A percentile compares a stretch with the other conserved stretches of the same genome.
phyloP scores from a whole-genome alignment of 2,329 filamentous ascomycete genomes.

The Aspergillus eucalypticola region DNA sequence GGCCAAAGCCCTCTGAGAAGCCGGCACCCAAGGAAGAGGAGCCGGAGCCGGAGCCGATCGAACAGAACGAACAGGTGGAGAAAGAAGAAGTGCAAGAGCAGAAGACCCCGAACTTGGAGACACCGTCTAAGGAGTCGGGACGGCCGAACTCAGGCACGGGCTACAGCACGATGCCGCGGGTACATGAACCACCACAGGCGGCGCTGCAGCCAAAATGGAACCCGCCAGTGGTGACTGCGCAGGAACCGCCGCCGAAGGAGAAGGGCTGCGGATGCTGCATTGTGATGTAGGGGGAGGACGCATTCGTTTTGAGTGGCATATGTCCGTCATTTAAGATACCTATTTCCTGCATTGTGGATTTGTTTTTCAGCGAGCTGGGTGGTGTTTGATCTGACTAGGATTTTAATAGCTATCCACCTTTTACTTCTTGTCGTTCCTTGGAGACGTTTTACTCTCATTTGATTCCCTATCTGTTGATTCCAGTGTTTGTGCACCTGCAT shows the following conservation, averaged over 20 bases:
- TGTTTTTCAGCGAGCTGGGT: slow-evolving; percentile 21
- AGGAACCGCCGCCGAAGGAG: slow-evolving; percentile 52
- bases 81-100: slow-evolving; percentile 11
- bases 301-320: neutral
- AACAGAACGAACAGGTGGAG: slow-evolving; percentile 7
- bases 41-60: neutral
- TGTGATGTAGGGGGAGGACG: slow-evolving; percentile 62
- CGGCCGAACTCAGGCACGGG: slow-evolving; percentile 47
- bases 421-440: slow-evolving; percentile 7
- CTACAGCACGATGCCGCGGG: slow-evolving; percentile 53
- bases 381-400: slow-evolving; percentile 10
- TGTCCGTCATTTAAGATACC: slow-evolving; percentile 9
- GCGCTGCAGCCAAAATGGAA: slow-evolving; percentile 42
- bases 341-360: slow-evolving; percentile 9
- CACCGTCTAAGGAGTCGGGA: slow-evolving; percentile 32
- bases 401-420: slow-evolving; percentile 6
- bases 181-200: slow-evolving; percentile 41
- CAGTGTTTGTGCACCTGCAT: neutral
- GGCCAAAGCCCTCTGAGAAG: slow-evolving; percentile 26
- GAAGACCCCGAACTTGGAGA: slow-evolving; percentile 20
- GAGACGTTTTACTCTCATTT: neutral
- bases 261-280: slow-evolving; percentile 69
- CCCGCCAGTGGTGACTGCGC: slow-evolving; percentile 52
- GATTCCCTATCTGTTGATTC: neutral
- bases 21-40: slow-evolving; percentile 19